These are phyloP conservation scores for Fusarium floridanum DNA, from an alignment of 2,329 filamentous ascomycete genomes.

Conservation along the genomic window DNA sequence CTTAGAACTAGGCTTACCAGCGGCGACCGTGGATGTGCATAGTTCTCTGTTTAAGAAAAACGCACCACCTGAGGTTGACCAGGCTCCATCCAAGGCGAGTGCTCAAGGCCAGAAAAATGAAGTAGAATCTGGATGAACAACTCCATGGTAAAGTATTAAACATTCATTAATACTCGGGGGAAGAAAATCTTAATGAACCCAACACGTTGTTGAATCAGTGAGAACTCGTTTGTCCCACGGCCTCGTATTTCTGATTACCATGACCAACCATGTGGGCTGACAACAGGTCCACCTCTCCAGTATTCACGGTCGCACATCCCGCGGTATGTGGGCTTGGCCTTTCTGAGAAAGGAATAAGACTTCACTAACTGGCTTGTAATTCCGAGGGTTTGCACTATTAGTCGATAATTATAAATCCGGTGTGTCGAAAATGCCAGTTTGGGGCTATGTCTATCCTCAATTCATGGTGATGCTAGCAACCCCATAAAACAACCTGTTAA, in stretches of 20 bases:
- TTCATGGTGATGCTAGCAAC: background rate
- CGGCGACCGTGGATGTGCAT: too few species aligned
- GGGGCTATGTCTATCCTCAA: background rate
- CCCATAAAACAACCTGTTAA: background rate
- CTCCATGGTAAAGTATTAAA: background rate
- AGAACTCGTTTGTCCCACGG: background rate
- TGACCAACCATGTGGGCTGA: background rate
- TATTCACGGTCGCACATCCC: background rate
- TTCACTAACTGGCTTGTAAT: background rate
- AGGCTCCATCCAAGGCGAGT: too few species aligned
- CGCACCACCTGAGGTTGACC: too few species aligned
- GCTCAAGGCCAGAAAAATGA: too few species aligned
- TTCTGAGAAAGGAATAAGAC: background rate
- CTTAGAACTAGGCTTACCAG: too few species aligned
- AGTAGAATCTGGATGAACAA: too few species aligned
- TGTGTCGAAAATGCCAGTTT: background rate
- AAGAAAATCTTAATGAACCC: background rate
- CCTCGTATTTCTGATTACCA: background rate
- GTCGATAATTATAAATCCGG: background rate
- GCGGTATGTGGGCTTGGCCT: background rate
- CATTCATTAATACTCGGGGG: background rate
- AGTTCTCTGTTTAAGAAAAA: too few species aligned
- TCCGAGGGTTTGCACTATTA: background rate
- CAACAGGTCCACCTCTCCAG: background rate
- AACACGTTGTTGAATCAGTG: background rate